Conservation (phyloP, 2,329 filamentous ascomycete species). For the Lasiodiplodia theobromae region DNA sequence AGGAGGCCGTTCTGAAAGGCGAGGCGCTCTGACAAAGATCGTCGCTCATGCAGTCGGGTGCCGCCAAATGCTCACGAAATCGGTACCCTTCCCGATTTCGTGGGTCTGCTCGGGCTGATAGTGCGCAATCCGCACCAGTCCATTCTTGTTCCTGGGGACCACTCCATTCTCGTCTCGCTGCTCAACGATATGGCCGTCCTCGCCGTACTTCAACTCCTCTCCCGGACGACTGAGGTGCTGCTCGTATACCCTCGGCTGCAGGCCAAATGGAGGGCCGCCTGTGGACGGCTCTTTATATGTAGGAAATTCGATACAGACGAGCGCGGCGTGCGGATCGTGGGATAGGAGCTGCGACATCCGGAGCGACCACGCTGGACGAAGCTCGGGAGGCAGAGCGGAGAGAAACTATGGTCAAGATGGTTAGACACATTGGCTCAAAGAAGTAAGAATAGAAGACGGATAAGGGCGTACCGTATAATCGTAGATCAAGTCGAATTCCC, state of each 20-base stretch:
- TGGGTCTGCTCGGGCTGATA: conserved; percentile 66
- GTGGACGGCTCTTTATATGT: conserved; percentile 70
- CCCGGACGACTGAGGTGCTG: conserved; percentile 76
- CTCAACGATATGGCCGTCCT: conserved; percentile 58
- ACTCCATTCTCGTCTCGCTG: conserved; percentile 49
- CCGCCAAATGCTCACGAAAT: conserved; percentile 59
- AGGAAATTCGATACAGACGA: conserved; percentile 79
- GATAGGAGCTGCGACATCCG: conserved; percentile 63
- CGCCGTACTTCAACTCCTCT: conserved; percentile 68
- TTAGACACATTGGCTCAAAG: neutral
- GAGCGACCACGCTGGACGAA: conserved; percentile 65
- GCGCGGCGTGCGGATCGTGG: conserved; percentile 51
- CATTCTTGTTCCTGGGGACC: conserved; percentile 45
- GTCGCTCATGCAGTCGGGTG: conserved; percentile 34
- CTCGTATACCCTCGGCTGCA: conserved; percentile 73
- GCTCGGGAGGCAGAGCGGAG: conserved; percentile 62
- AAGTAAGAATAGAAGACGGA: conserved; percentile 4
- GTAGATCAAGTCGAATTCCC: conserved; percentile 70
- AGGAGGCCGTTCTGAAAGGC: neutral
- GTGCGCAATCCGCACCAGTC: conserved; percentile 57
- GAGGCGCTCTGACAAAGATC: neutral
- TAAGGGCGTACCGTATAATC: conserved; percentile 63
- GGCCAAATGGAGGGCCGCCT: conserved; percentile 75
- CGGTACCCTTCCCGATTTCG: conserved; percentile 59
- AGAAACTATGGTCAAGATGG: conserved; percentile 58